Conservation (phyloP, 2,329 filamentous ascomycete species). For the Bipolaris sorokiniana region DNA sequence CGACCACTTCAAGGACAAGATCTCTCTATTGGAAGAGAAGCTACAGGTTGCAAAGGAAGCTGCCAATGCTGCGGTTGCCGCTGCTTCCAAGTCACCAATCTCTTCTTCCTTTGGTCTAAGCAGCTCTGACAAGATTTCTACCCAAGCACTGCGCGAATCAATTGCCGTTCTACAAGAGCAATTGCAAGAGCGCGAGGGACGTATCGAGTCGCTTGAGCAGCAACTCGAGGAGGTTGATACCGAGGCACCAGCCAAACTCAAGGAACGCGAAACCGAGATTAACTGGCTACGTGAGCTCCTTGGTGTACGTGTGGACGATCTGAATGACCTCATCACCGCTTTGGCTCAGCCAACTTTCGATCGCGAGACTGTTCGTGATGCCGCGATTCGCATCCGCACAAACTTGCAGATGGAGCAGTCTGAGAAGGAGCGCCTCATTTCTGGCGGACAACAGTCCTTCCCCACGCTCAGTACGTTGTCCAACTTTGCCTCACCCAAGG, state of each 20-base stretch:
- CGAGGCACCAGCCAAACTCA: slow-evolving; percentile 80
- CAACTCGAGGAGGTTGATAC: slow-evolving; percentile 72
- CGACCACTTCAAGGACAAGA: slow-evolving; percentile 83
- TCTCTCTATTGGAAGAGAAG: slow-evolving; percentile 85
- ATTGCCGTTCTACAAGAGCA: slow-evolving; percentile 97
- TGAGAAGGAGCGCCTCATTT: slow-evolving; percentile 84
- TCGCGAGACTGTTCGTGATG: slow-evolving; percentile 80
- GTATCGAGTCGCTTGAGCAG: slow-evolving; percentile 85
- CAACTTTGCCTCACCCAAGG: slow-evolving; percentile 78
- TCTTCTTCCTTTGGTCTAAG: slow-evolving; percentile 44
- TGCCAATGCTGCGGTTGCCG: slow-evolving; percentile 81
- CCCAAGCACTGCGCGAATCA: slow-evolving; percentile 91
- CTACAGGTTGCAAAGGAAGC: slow-evolving; percentile 88
- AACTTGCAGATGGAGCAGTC: slow-evolving; percentile 98
- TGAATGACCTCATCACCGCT: slow-evolving; percentile 87
- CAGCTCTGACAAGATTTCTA: slow-evolving; percentile 85
- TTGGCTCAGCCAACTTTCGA: slow-evolving; percentile 78
- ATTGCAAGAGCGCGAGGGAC: slow-evolving; percentile 88
- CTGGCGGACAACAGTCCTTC: slow-evolving; percentile 64
- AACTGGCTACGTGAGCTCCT: slow-evolving; percentile 93
- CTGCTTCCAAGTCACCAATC: slow-evolving; percentile 59
- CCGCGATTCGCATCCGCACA: slow-evolving; percentile 88
- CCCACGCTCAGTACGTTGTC: slow-evolving; percentile 80
- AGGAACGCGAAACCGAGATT: slow-evolving; percentile 93
- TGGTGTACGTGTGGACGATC: slow-evolving; percentile 85